These are phyloP conservation scores for Andrographis paniculata DNA, from an alignment of 305 asterid species.

Conservation along the genomic window DNA sequence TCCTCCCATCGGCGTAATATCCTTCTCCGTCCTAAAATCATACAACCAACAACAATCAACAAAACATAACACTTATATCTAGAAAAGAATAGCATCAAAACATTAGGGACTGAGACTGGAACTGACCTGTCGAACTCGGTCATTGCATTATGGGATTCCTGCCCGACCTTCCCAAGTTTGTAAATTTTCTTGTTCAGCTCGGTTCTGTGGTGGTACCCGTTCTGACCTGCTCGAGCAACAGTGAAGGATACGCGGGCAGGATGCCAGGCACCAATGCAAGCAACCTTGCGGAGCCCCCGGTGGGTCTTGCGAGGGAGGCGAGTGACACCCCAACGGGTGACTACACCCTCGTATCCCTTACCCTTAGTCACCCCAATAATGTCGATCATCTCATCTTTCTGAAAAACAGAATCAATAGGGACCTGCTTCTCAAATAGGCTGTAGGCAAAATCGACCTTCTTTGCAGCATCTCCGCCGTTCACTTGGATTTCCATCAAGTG, in stretches of 20 bases:
- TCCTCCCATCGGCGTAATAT: constrained; percentile 51
- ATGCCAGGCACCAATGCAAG: constrained; percentile 58
- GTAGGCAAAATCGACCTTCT: constrained; percentile 45
- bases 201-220: constrained; percentile 49
- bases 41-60: neutral
- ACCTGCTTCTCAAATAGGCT: constrained; percentile 45
- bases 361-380: constrained; percentile 51
- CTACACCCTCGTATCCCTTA: constrained; percentile 52
- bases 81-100: no score
- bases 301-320: constrained; percentile 58
- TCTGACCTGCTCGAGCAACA: constrained; percentile 52
- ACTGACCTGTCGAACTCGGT: constrained; percentile 47
- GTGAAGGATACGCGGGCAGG: constrained; percentile 50
- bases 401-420: constrained; percentile 45
- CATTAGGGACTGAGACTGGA: no score
- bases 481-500: constrained; percentile 54
- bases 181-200: constrained; percentile 53
- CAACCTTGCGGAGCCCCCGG: constrained; percentile 51
- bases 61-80: neutral
- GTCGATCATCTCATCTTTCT: constrained; percentile 52
- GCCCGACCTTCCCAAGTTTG: constrained; percentile 36
- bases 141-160: constrained; percentile 38
- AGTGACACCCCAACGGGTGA: constrained; percentile 57
- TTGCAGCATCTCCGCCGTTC: constrained; percentile 38
- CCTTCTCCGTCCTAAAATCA: constrained; percentile 41